Conservation (phyloP, 768 basidiomycete genomes). For the Lyophyllum semitale region DNA sequence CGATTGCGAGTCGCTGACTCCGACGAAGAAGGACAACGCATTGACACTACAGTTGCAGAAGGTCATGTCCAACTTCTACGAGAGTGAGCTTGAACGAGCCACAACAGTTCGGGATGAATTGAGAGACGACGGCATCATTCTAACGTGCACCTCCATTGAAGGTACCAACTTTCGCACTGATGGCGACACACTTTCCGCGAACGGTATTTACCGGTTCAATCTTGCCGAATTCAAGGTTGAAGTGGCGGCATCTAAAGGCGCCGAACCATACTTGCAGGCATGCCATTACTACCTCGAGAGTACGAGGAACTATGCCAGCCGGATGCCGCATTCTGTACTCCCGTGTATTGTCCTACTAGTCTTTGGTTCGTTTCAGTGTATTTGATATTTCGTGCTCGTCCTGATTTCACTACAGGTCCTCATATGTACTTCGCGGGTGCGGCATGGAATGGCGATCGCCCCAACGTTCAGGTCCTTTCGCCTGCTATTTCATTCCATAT, state of each 20-base stretch:
- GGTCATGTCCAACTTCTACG: constrained; percentile 6
- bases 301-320: not conserved
- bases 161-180: not conserved
- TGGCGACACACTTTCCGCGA: not conserved
- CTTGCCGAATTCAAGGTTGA: constrained; percentile 18
- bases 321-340: not conserved
- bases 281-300: constrained; percentile 16
- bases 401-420: constrained; percentile 2
- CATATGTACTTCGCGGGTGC: constrained; percentile 14
- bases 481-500: constrained; percentile 5
- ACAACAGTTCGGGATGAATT: too few relatives aligned
- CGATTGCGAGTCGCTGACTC: constrained; percentile 11
- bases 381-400: not conserved
- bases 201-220: constrained; percentile 1
- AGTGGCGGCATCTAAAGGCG: not conserved
- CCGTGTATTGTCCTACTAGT: constrained; percentile 14
- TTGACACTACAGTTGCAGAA: not conserved
- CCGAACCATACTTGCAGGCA: constrained; percentile 20
- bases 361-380: constrained; percentile 10
- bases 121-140: too few relatives aligned
- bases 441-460: constrained; percentile 11
- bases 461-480: constrained; percentile 13
- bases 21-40: constrained; percentile 10
- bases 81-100: too few relatives aligned
- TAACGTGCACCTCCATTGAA: not conserved